Conservation (phyloP, 2,329 filamentous ascomycete species). For the Colletotrichum plurivorum region DNA sequence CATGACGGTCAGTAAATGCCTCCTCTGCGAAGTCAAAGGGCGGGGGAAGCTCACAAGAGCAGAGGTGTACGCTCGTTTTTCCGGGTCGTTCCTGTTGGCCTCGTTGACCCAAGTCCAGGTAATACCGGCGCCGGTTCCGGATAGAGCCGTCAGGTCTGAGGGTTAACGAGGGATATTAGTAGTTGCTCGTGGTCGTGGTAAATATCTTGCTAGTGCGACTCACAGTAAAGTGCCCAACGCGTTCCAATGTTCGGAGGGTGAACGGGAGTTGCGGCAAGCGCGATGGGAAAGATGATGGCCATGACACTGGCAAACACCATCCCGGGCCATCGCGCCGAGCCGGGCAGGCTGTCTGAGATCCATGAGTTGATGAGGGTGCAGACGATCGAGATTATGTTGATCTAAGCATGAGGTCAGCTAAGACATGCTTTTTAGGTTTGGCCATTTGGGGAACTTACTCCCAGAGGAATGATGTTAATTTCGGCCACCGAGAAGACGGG, state of each 20-base stretch:
- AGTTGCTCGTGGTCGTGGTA: background rate
- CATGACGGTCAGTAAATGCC: background rate
- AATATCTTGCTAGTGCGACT: background rate
- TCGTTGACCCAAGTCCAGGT: constrained; percentile 48
- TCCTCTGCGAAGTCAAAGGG: background rate
- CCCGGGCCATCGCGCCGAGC: constrained; percentile 45
- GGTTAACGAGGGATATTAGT: background rate
- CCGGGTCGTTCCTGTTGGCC: constrained; percentile 44
- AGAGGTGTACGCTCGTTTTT: constrained; percentile 47
- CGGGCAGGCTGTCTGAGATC: constrained; percentile 46
- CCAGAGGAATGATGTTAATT: constrained; percentile 48
- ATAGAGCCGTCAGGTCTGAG: constrained; percentile 43
- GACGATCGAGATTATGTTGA: constrained; percentile 45
- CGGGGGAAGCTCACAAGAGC: constrained; percentile 42
- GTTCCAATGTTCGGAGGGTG: constrained; percentile 42
- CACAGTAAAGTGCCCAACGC: constrained; percentile 46
- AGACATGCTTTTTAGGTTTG: too few relatives aligned
- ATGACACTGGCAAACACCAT: constrained; percentile 45
- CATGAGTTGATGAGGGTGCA: constrained; percentile 44
- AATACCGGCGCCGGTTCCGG: constrained; percentile 42
- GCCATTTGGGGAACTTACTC: constrained; percentile 36
- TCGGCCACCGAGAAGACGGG: constrained; percentile 44
- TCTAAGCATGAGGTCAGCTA: constrained; percentile 34
- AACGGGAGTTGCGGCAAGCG: constrained; percentile 45
- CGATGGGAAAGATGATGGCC: constrained; percentile 45